phyloP scores from a whole-genome alignment of 176 grass and related monocot genomes.

The Areca catechu region DNA sequence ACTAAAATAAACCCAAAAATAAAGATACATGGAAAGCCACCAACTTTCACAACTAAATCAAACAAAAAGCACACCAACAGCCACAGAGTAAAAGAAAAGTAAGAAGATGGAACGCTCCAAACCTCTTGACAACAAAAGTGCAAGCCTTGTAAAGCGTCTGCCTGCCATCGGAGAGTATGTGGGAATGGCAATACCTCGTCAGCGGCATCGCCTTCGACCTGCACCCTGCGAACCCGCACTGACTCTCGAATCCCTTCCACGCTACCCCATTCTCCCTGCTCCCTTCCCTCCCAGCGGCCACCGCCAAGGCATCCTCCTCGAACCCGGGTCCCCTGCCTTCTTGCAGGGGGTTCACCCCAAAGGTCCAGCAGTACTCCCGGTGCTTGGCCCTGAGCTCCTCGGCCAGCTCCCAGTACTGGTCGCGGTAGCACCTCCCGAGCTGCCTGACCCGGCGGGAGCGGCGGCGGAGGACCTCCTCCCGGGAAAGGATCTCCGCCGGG shows the following conservation, averaged over 20 bases:
- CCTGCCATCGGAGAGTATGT: conserved; percentile 11
- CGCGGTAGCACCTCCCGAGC: conserved; percentile 37
- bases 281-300: background rate
- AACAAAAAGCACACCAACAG: no score
- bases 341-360: conserved; percentile 58
- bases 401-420: conserved; percentile 57
- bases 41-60: no score
- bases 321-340: background rate
- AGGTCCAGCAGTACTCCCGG: conserved; percentile 67
- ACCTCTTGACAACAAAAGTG: conserved; percentile 1
- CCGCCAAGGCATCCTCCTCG: conserved; percentile 10
- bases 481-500: conserved; percentile 45
- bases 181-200: conserved; percentile 1
- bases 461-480: conserved; percentile 75
- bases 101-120: background rate
- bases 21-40: no score
- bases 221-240: conserved; percentile 1
- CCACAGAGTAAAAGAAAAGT: background rate
- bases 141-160: conserved; percentile 18
- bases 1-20: no score
- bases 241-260: background rate
- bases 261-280: background rate
- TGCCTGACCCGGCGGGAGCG: conserved; percentile 30
- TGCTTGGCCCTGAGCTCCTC: conserved; percentile 70
- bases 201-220: conserved; percentile 5